phyloP scores from a whole-genome alignment of 148 eudicot genomes.

The Amaranthus palmeri region DNA sequence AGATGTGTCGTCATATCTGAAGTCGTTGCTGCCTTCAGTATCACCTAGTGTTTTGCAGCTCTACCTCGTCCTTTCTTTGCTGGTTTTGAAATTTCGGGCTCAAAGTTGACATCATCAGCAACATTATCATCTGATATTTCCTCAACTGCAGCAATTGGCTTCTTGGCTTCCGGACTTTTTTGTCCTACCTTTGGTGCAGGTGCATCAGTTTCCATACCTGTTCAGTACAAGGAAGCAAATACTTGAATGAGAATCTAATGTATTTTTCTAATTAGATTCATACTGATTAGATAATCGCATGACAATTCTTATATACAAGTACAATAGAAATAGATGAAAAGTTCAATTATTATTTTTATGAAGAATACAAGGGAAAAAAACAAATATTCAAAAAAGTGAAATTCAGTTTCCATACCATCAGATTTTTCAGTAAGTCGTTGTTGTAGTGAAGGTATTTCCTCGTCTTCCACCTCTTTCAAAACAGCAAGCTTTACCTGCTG shows the following conservation, averaged over 20 bases:
- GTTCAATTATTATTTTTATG: no score
- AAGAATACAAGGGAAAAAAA: not conserved
- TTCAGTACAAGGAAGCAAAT: conserved; percentile 2
- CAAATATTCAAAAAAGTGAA: no score
- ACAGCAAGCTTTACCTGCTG: conserved; percentile 37
- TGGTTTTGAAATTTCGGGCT: conserved; percentile 31
- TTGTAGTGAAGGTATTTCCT: conserved; percentile 43
- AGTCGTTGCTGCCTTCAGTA: conserved; percentile 35
- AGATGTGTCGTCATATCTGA: conserved; percentile 43
- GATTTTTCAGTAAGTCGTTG: conserved; percentile 67
- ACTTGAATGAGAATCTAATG: not conserved
- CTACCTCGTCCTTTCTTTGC: conserved; percentile 55
- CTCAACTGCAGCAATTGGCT: conserved; percentile 23
- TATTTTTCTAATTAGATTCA: no score
- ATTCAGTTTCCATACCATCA: conserved; percentile 44
- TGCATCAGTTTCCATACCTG: conserved; percentile 52
- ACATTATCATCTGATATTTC: conserved; percentile 60
- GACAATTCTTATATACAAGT: no score
- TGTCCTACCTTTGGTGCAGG: no score
- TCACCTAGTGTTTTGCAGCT: conserved; percentile 34
- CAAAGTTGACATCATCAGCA: conserved; percentile 46
- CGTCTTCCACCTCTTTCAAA: conserved; percentile 48
- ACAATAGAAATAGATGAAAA: no score
- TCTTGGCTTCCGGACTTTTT: conserved; percentile 43
- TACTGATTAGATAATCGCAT: no score